These are phyloP conservation scores for Lecanoromycetidae sp. DNA, from an alignment of 2,329 filamentous ascomycete species.

Conservation along the genomic window DNA sequence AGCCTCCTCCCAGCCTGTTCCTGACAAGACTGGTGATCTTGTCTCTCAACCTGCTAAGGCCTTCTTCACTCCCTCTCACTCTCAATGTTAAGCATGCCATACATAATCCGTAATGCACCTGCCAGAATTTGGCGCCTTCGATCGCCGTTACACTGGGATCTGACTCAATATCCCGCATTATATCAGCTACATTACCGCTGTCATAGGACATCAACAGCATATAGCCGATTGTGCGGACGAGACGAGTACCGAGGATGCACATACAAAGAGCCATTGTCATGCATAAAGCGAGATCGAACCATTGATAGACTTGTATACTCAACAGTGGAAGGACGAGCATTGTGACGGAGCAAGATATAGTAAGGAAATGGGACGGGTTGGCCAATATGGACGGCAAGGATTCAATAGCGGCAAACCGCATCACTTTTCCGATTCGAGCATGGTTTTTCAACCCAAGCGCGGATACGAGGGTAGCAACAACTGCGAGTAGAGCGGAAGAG, in stretches of 20 bases:
- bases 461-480: slow-evolving; percentile 70
- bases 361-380: slow-evolving; percentile 91
- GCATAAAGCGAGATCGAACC: slow-evolving; percentile 73
- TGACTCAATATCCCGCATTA: slow-evolving; percentile 73
- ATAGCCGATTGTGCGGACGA: slow-evolving; percentile 74
- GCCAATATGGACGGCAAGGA: slow-evolving; percentile 75
- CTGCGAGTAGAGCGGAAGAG: slow-evolving; percentile 66
- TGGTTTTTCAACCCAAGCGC: slow-evolving; percentile 84
- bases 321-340: slow-evolving; percentile 73
- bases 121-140: slow-evolving; percentile 93
- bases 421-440: slow-evolving; percentile 78
- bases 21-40: slow-evolving; percentile 67
- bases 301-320: slow-evolving; percentile 65
- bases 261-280: slow-evolving; percentile 72
- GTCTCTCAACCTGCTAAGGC: slow-evolving; percentile 59
- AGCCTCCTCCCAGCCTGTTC: slow-evolving; percentile 76
- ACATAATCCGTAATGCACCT: slow-evolving; percentile 91
- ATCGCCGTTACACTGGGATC: slow-evolving; percentile 65
- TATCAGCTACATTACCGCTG: slow-evolving; percentile 50
- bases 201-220: slow-evolving; percentile 93
- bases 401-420: slow-evolving; percentile 73
- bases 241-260: slow-evolving; percentile 72
- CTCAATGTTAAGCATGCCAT: slow-evolving; percentile 87
- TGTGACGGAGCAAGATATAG: slow-evolving; percentile 70
- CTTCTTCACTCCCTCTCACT: slow-evolving; percentile 58